Evolutionary conservation across 768 basidiomycete genomes (phyloP).

Genomic region (Tephrocybe sp.): DNA sequence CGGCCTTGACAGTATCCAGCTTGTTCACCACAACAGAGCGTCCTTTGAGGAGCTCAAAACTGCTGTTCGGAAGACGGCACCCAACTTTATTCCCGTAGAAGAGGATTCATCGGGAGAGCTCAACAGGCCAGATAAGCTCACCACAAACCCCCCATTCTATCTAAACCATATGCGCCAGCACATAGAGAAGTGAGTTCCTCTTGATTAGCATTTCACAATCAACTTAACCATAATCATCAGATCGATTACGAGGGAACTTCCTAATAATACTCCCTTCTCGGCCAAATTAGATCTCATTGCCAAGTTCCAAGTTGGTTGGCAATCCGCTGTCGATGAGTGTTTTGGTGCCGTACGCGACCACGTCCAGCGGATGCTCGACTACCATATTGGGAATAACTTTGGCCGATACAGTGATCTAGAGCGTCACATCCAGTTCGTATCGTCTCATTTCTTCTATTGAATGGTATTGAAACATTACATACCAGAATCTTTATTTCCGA

Average conservation of each 20-base stretch:
- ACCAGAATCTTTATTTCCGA: conserved; percentile 20
- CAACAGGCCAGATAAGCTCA: conserved; percentile 13
- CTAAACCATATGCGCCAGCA: conserved; percentile 31
- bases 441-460: too few species aligned
- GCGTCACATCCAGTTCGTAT: conserved; percentile 34
- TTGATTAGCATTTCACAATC: neutral
- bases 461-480: neutral
- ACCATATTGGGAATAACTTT: conserved; percentile 34
- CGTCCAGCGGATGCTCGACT: conserved; percentile 27
- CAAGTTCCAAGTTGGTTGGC: conserved; percentile 31
- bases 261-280: conserved; percentile 35
- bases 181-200: conserved; percentile 26
- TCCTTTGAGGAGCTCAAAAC: conserved; percentile 27
- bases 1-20: conserved; percentile 16
- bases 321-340: conserved; percentile 18
- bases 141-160: conserved; percentile 19
- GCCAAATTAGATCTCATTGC: conserved; percentile 33
- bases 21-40: conserved; percentile 31
- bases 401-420: conserved; percentile 36
- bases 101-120: neutral
- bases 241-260: conserved; percentile 35
- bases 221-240: conserved; percentile 22
- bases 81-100: conserved; percentile 31
- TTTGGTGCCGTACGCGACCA: conserved; percentile 22
- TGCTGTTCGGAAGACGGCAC: conserved; percentile 30